Evolutionary conservation across 2,329 filamentous ascomycete genomes (phyloP).

Genomic region (Curvularia eragrostidis): DNA sequence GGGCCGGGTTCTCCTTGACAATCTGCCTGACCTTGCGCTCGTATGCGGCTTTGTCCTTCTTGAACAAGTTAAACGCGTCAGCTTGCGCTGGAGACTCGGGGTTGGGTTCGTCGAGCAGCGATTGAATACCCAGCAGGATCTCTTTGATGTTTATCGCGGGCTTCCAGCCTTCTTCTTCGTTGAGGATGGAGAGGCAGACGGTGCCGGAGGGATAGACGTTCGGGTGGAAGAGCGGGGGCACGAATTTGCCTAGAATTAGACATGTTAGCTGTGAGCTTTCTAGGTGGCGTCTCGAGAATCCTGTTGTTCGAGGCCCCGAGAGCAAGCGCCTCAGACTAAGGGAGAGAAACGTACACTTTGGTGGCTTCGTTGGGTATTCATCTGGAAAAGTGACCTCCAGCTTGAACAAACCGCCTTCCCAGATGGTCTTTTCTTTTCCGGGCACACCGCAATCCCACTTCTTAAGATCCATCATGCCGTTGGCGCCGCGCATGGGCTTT

Average conservation of each 20-base stretch:
- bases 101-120: slow-evolving; percentile 94
- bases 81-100: slow-evolving; percentile 96
- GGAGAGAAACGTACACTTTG: slow-evolving; percentile 77
- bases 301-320: background rate
- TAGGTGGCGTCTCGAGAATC: background rate
- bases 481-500: slow-evolving; percentile 78
- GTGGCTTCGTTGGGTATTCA: slow-evolving; percentile 97
- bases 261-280: slow-evolving; percentile 1
- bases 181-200: slow-evolving; percentile 94
- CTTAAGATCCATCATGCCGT: slow-evolving; percentile 89
- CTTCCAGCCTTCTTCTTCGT: slow-evolving; percentile 98
- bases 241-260: slow-evolving; percentile 79
- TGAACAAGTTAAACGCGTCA: slow-evolving; percentile 96
- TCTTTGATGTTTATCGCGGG: slow-evolving; percentile 98
- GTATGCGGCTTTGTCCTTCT: slow-evolving; percentile 86
- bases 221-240: slow-evolving; percentile 93
- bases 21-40: slow-evolving; percentile 86
- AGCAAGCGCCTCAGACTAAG: background rate
- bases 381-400: slow-evolving; percentile 91
- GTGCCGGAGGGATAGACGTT: slow-evolving; percentile 99
- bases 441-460: slow-evolving; percentile 96
- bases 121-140: slow-evolving; percentile 94
- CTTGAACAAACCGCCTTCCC: slow-evolving; percentile 98
- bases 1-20: slow-evolving; percentile 86
- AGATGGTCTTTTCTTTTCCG: slow-evolving; percentile 94